Percentiles rank a stretch among this genome's conserved stretches.
phyloP scores from a whole-genome alignment of 345 rosid species.

The Eucalyptus sp. region DNA sequence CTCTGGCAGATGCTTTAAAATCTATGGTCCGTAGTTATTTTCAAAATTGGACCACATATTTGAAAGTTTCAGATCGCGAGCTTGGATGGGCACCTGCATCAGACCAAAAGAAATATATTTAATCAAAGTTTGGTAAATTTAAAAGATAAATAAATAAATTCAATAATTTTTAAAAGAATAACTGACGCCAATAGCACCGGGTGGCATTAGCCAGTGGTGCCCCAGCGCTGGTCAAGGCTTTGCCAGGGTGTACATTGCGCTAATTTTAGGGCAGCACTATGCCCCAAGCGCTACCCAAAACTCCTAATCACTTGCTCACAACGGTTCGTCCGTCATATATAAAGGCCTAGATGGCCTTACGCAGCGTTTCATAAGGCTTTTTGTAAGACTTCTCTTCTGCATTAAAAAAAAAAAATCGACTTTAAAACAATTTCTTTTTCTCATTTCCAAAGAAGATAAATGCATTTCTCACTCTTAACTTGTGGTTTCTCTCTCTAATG shows the following conservation, averaged over 20 bases:
- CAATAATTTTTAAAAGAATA: too few species aligned
- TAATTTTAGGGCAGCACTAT: not conserved
- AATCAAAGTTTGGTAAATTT: not conserved
- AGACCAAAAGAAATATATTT: too few species aligned
- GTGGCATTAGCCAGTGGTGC: not conserved
- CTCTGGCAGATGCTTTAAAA: not conserved
- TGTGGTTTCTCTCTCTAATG: not conserved
- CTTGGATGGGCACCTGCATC: not conserved
- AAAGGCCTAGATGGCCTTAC: not conserved
- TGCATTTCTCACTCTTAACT: too few species aligned
- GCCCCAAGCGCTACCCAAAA: not conserved
- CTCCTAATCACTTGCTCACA: not conserved
- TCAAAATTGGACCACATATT: not conserved
- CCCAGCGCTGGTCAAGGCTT: too few species aligned
- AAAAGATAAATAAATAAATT: too few species aligned
- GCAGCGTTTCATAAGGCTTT: not conserved
- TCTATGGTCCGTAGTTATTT: not conserved
- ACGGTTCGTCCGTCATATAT: rapidly evolving
- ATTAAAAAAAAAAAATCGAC: too few species aligned
- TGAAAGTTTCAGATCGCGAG: not conserved
- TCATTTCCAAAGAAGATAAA: not conserved
- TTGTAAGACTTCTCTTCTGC: not conserved
- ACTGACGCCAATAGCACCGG: not conserved
- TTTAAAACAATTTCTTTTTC: not conserved
- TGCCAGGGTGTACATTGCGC: not conserved